Evolutionary conservation across 1,284 basidiomycete genomes (phyloP), one percentile per base, ranked within the genome.

Genomic region (Ganoderma boninense): DNA sequence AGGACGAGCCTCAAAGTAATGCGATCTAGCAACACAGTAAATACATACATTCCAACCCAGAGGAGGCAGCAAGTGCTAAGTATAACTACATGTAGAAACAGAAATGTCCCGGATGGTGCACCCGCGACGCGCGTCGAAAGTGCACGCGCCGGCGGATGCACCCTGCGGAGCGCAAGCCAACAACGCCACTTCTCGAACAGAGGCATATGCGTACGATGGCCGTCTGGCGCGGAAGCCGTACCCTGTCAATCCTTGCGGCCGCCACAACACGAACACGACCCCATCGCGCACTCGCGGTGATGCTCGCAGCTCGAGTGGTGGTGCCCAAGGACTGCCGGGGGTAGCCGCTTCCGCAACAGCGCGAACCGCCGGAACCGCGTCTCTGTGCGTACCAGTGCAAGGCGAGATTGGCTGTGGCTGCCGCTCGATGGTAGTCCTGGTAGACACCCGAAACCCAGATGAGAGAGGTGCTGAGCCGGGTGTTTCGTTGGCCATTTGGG

Each of bases 211-310:
- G n/a, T n/a, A n/a, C n/a, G n/a, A n/a, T n/a, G n/a, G n/a, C 67
- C 43, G 61, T 20, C 67, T 66, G 64, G 52, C 66, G 66, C 62
- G 65, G 66, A 42, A 66, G 62, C 67, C 62, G 63, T 62, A 64
- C 59, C 69, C 64, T 69, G 69, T 69, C 71, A 75, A 75, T 75
- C 73, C 73, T 75, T 75, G 73, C 73, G 73, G 71, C 73, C 73
- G 73, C 73, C 73, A 75, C 71, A 71, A 75, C 65, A 67, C 71
- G 71, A 60, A 40, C 20, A 65, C 73, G 64, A 70, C 62, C 49
- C 65, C 68, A 43, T 54, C 67, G 70, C 64, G 64, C 46, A 66
- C 32, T 49, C 71, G 66, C 70, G 38, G 38, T 44, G 68, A n/a
- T 68, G 66, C 61, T 23, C 72, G 65, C 70, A 49, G 49, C 29